Percentiles rank a stretch among this genome's conserved stretches.
phyloP scores from a whole-genome alignment of 2,329 filamentous ascomycete species.

The Fusarium nurragi region DNA sequence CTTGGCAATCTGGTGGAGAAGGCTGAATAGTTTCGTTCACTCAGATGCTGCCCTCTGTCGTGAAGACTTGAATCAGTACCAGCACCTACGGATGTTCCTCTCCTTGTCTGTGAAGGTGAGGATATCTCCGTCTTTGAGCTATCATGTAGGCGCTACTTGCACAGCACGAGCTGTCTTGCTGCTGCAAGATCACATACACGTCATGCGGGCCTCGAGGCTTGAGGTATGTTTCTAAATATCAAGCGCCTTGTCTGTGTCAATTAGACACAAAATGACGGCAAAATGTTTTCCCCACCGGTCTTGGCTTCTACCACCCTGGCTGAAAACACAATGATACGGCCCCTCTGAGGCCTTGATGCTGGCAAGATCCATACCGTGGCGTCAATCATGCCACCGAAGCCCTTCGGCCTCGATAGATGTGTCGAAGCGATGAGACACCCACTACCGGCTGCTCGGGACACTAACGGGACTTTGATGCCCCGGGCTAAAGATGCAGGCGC shows the following conservation, averaged over 20 bases:
- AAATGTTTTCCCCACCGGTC: background rate
- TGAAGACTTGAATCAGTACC: background rate
- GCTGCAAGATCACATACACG: background rate
- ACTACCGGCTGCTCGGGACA: background rate
- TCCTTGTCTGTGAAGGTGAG: background rate
- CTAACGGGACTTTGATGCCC: slow-evolving; percentile 5
- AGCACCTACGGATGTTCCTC: background rate
- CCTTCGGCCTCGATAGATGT: slow-evolving; percentile 2
- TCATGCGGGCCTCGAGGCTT: background rate
- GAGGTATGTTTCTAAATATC: background rate
- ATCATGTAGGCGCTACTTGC: background rate
- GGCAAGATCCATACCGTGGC: slow-evolving; percentile 6
- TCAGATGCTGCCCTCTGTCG: background rate
- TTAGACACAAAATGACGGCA: background rate
- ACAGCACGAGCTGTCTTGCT: background rate
- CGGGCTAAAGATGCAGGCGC: slow-evolving; percentile 8
- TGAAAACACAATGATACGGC: background rate
- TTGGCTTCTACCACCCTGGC: background rate
- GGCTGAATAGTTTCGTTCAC: background rate
- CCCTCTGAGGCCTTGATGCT: background rate
- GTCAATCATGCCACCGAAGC: slow-evolving; percentile 9
- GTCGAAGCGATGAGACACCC: background rate
- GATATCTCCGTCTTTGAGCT: background rate
- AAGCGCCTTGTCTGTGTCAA: slow-evolving; percentile 14
- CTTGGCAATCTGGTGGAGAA: background rate